A percentile compares a stretch with the other conserved stretches of the same genome.
Evolutionary conservation across 2,329 filamentous ascomycete genomes (phyloP).

Genomic region (Colletotrichum camelliae): DNA sequence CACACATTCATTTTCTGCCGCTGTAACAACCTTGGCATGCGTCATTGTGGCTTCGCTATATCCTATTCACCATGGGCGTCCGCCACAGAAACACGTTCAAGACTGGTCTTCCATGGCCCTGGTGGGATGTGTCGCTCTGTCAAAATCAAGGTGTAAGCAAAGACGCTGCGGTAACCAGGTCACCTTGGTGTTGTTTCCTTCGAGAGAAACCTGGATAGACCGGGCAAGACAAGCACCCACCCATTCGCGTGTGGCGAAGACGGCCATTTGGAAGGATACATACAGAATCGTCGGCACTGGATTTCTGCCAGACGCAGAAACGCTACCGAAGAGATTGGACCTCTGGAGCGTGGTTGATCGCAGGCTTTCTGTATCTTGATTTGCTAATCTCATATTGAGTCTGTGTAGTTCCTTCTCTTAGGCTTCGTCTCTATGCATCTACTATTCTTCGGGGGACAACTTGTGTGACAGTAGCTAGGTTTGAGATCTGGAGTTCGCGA

Average conservation of each 20-base stretch:
- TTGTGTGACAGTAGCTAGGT: neutral
- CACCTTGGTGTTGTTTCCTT: neutral
- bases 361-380: neutral
- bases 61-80: neutral
- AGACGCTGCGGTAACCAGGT: neutral
- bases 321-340: neutral
- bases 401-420: neutral
- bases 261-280: neutral
- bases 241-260: neutral
- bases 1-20: neutral
- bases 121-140: neutral
- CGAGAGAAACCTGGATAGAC: neutral
- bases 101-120: neutral
- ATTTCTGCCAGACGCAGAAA: neutral
- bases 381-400: neutral
- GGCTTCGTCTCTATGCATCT: neutral
- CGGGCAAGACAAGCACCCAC: neutral
- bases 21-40: neutral
- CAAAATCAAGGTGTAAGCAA: neutral
- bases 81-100: neutral
- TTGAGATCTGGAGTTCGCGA: neutral
- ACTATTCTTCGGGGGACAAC: neutral
- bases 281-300: neutral
- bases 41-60: neutral
- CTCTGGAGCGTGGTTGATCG: neutral